These are phyloP conservation scores for Paramecium bursaria DNA, from an alignment of 73 alveolate species.

Conservation along the genomic window DNA sequence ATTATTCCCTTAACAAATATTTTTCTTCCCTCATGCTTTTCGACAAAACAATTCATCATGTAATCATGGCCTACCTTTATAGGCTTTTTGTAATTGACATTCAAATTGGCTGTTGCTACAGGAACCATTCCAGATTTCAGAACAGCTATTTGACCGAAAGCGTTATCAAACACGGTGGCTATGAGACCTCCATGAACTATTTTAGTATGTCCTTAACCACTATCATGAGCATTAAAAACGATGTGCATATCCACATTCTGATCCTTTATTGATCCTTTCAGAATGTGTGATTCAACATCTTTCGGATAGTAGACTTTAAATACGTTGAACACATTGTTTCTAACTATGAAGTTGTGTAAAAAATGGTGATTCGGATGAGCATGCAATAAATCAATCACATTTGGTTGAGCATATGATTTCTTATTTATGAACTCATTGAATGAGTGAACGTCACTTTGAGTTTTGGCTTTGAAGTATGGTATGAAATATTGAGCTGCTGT, in stretches of 20 bases:
- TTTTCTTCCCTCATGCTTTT: slow-evolving; percentile 63
- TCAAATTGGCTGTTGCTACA: slow-evolving; percentile 61
- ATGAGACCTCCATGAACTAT: slow-evolving; percentile 68
- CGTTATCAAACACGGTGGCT: slow-evolving; percentile 63
- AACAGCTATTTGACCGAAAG: slow-evolving; percentile 49
- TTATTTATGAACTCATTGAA: slow-evolving; percentile 4
- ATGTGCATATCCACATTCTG: slow-evolving; percentile 31
- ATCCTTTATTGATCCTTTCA: background rate
- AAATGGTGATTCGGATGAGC: slow-evolving; percentile 17
- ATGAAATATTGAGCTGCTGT: too few relatives aligned
- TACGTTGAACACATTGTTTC: background rate
- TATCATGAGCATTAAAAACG: slow-evolving; percentile 47
- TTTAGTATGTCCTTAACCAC: slow-evolving; percentile 56
- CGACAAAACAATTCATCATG: slow-evolving; percentile 54
- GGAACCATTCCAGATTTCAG: slow-evolving; percentile 46
- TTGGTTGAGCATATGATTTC: slow-evolving; percentile 1
- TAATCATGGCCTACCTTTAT: slow-evolving; percentile 57
- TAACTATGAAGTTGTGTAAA: slow-evolving; percentile 21
- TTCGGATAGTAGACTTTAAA: slow-evolving; percentile 39
- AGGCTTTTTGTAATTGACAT: slow-evolving; percentile 64
- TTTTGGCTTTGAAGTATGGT: too few relatives aligned
- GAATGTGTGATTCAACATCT: slow-evolving; percentile 17
- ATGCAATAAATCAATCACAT: slow-evolving; percentile 23
- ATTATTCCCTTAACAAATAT: slow-evolving; percentile 40
- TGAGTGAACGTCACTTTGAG: slow-evolving; percentile 1